Evolutionary conservation across 208 protist species (phyloP), one percentile per base, ranked within the genome.

Genomic region (Leptomonas pyrrhocoris): DNA sequence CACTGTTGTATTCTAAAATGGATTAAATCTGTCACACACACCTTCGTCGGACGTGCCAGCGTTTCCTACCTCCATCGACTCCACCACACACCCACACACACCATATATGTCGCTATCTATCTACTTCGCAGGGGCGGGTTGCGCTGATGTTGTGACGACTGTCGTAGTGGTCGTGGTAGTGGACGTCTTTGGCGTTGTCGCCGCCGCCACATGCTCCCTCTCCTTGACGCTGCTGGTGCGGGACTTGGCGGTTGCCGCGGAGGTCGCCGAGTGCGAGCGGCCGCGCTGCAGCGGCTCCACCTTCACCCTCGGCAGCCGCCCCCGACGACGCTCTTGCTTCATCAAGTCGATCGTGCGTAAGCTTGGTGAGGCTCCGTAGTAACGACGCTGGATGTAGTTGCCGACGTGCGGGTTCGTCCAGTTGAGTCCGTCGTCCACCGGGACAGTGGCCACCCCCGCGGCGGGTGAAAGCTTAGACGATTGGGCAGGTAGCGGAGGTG

Each of bases 361-460:
- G 66, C 90, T 94, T 27, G 90, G 90, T 27, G 76, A 78, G 15
- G 86, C 88, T 13, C 90, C 90, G 74, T 95, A 95, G 74, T 93
- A 95, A 25, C 90, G 87, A 0, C 90, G 87, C 68, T 90, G 86
- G 53, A 95, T 95, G 77, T 95, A 95, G 74, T 91, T 85, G 31
- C 88, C 88, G 2, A 95, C 90, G 62, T 95, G 88, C 19, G 89
- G 89, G 73, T 95, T 95, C 8, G 84, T 89, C 88, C 90, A 95
- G 48, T 68, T 61, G 15, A 90, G 59, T 0, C 72, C 74, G 42
- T 74, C 63, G 2, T 72, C 51, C 11, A 23, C 61, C 21, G 46
- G 36, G 4, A 21, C 49, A 42, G n/a, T 28, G 2, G 43, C 27
- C 1, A 54, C 48, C 13, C 53, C n/a, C n/a, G 57, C 11, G 1